phyloP scores from a whole-genome alignment of 495 filamentous ascomycete species.

The Penicillium silybi region DNA sequence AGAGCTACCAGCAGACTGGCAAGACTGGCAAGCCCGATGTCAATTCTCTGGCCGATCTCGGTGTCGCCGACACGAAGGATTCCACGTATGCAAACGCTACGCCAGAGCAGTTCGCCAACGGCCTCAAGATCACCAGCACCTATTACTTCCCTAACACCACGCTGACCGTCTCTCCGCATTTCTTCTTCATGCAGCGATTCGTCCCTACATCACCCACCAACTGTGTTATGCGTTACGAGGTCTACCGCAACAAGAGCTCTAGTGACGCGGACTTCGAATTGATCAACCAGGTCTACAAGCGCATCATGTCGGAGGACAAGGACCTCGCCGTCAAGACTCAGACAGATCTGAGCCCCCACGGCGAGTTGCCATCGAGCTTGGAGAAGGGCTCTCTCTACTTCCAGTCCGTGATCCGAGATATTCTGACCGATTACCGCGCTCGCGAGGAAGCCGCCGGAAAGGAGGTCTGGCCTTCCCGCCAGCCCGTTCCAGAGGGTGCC shows the following conservation, averaged over 20 bases:
- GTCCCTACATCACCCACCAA: slow-evolving; percentile 37
- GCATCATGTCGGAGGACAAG: slow-evolving; percentile 45
- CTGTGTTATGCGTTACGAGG: slow-evolving; percentile 42
- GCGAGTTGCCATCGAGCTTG: slow-evolving; percentile 41
- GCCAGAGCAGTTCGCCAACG: slow-evolving; percentile 28
- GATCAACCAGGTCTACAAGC: slow-evolving; percentile 40
- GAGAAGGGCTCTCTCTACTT: slow-evolving; percentile 46
- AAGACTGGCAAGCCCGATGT: slow-evolving; percentile 43
- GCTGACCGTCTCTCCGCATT: slow-evolving; percentile 41
- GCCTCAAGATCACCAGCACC: slow-evolving; percentile 32
- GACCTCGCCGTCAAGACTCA: slow-evolving; percentile 39
- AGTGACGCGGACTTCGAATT: slow-evolving; percentile 41
- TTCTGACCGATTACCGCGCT: slow-evolving; percentile 35
- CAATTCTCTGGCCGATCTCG: slow-evolving; percentile 32
- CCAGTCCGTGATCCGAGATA: slow-evolving; percentile 39
- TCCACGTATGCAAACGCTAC: slow-evolving; percentile 30
- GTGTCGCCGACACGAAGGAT: slow-evolving; percentile 28
- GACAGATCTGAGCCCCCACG: slow-evolving; percentile 41
- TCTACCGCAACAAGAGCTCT: slow-evolving; percentile 44
- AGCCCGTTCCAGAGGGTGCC: slow-evolving; percentile 28
- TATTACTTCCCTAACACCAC: slow-evolving; percentile 47
- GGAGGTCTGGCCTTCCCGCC: slow-evolving; percentile 50
- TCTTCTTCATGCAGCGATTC: slow-evolving; percentile 47
- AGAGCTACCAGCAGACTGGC: slow-evolving; percentile 42
- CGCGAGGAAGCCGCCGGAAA: slow-evolving; percentile 34